phyloP scores from a whole-genome alignment of 768 basidiomycete genomes.

The Macrolepiota fuliginosa region DNA sequence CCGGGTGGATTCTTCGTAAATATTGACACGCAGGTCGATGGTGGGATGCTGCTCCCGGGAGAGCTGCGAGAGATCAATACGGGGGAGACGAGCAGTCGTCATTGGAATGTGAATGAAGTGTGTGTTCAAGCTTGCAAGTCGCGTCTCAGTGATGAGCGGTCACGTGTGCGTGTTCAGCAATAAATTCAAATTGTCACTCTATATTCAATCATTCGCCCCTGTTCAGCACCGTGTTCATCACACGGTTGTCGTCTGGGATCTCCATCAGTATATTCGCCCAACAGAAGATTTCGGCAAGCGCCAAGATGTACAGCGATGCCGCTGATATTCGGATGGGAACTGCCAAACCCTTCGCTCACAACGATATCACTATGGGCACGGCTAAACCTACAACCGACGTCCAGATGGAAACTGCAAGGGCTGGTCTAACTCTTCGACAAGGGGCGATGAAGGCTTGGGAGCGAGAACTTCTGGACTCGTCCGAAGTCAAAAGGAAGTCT shows the following conservation, averaged over 20 bases:
- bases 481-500: conserved; percentile 92
- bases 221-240: neutral
- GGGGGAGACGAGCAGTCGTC: conserved; percentile 38
- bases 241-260: no score
- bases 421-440: conserved; percentile 51
- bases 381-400: conserved; percentile 57
- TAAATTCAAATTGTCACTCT: neutral
- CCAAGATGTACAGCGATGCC: conserved; percentile 6
- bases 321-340: conserved; percentile 80
- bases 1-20: conserved; percentile 63
- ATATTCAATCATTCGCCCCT: neutral
- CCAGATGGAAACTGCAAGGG: conserved; percentile 65
- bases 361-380: conserved; percentile 59
- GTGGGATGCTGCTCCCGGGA: conserved; percentile 54
- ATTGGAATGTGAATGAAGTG: conserved; percentile 1
- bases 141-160: no score
- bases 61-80: conserved; percentile 59
- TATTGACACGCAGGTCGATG: conserved; percentile 61
- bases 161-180: neutral
- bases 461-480: conserved; percentile 74
- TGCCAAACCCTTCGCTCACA: conserved; percentile 51
- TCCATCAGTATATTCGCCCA: neutral
- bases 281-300: neutral
- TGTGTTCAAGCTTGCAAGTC: neutral
- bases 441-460: conserved; percentile 78